Evolutionary conservation across 768 basidiomycete species (phyloP).

Genomic region (Lactarius akahatsu): DNA sequence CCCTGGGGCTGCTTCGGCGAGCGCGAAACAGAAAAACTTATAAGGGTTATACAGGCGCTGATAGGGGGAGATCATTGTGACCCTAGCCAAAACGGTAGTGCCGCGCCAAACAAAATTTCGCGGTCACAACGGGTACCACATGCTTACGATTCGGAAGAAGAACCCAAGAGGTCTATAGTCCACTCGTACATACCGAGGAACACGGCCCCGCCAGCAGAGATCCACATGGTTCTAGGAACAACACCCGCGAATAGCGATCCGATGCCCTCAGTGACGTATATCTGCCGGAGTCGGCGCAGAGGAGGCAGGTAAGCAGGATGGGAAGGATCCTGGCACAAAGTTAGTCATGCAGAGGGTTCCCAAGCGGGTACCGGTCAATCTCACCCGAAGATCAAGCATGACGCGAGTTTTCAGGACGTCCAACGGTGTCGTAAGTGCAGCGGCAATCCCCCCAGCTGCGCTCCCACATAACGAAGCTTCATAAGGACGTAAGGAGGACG

Average conservation of each 20-base stretch:
- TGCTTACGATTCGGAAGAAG: constrained; percentile 16
- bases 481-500: constrained; percentile 51
- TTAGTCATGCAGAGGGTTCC: background rate
- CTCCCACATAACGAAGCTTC: constrained; percentile 89
- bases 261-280: constrained; percentile 70
- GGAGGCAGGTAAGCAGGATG: constrained; percentile 56
- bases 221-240: constrained; percentile 92
- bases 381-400: constrained; percentile 88
- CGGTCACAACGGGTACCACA: background rate
- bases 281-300: constrained; percentile 54
- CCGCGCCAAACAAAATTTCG: background rate
- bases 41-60: constrained; percentile 5
- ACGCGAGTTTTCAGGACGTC: constrained; percentile 97
- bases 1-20: background rate
- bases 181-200: constrained; percentile 97
- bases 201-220: constrained; percentile 93
- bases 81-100: background rate
- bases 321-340: constrained; percentile 45
- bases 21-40: background rate
- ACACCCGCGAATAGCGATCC: constrained; percentile 82
- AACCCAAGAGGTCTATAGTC: constrained; percentile 31
- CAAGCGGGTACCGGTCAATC: constrained; percentile 28
- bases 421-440: constrained; percentile 87
- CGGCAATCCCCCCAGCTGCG: constrained; percentile 87
- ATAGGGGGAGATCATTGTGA: constrained; percentile 9